phyloP scores from a whole-genome alignment of 305 asterid genomes.

The Fraxinus latifolia region DNA sequence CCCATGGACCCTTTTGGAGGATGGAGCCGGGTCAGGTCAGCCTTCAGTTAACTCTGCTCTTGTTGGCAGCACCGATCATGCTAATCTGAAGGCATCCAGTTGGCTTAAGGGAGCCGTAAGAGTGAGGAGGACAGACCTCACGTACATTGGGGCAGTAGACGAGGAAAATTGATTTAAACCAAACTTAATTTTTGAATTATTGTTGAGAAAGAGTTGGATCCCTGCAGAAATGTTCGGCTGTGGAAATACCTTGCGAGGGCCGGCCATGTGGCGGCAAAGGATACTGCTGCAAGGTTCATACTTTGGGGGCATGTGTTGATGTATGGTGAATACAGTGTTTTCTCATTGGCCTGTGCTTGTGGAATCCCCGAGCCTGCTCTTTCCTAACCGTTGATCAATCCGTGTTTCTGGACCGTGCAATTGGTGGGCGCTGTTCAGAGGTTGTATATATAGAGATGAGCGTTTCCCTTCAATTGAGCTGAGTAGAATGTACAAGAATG shows the following conservation, averaged over 20 bases:
- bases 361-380: slow-evolving; percentile 11
- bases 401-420: slow-evolving; percentile 13
- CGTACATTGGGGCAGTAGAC: slow-evolving; percentile 79
- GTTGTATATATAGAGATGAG: slow-evolving; percentile 26
- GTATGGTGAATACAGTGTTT: not conserved
- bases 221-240: not conserved
- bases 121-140: slow-evolving; percentile 78
- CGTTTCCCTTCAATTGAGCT: slow-evolving; percentile 13
- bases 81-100: slow-evolving; percentile 70
- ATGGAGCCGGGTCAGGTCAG: slow-evolving; percentile 76
- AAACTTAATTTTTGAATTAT: slow-evolving; percentile 27
- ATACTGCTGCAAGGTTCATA: slow-evolving; percentile 20
- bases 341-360: slow-evolving; percentile 18
- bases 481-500: slow-evolving; percentile 14
- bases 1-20: slow-evolving; percentile 90
- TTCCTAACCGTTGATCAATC: slow-evolving; percentile 22
- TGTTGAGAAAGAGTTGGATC: not conserved
- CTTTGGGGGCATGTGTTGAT: not conserved
- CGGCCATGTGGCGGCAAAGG: slow-evolving; percentile 17
- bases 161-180: slow-evolving; percentile 71
- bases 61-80: slow-evolving; percentile 49
- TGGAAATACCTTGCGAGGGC: slow-evolving; percentile 6
- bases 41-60: slow-evolving; percentile 50
- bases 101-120: slow-evolving; percentile 84
- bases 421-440: slow-evolving; percentile 16